Conservation (phyloP, 495 filamentous ascomycete genomes). For the Sphaerosporella brunnea region DNA sequence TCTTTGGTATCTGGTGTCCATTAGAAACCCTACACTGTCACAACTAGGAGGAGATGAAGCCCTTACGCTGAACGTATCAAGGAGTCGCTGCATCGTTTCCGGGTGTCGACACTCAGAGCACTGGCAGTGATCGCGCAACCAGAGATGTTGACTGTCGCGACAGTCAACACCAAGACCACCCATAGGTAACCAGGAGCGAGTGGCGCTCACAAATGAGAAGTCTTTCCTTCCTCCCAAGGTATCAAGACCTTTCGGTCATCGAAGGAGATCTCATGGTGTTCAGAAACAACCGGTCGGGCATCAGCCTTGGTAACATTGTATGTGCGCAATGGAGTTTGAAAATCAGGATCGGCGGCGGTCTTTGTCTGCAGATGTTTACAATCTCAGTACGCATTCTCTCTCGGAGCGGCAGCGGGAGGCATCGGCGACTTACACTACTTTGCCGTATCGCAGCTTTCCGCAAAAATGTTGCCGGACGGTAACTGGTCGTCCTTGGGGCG, state of each 20-base stretch:
- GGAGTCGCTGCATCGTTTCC: constrained; percentile 55
- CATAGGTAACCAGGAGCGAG: no score
- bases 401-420: no score
- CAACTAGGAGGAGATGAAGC: constrained; percentile 11
- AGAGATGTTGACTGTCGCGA: constrained; percentile 25
- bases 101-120: constrained; percentile 56
- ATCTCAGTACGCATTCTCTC: no score
- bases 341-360: not conserved
- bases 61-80: constrained; percentile 52
- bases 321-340: constrained; percentile 13
- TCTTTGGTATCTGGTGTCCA: constrained; percentile 33
- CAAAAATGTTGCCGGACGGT: not conserved
- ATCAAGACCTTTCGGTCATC: constrained; percentile 25
- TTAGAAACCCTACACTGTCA: not conserved
- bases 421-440: not conserved
- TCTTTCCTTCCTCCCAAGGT: constrained; percentile 26
- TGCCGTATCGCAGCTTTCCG: not conserved
- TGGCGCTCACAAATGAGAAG: constrained; percentile 27
- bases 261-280: constrained; percentile 24
- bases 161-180: not conserved
- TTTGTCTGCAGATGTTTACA: not conserved
- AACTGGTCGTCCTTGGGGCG: not conserved
- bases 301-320: constrained; percentile 27
- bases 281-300: constrained; percentile 18
- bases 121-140: constrained; percentile 57